Base-by-base conservation (phyloP, 306 rosid species). In the Hippophae gyantsensis region DNA sequence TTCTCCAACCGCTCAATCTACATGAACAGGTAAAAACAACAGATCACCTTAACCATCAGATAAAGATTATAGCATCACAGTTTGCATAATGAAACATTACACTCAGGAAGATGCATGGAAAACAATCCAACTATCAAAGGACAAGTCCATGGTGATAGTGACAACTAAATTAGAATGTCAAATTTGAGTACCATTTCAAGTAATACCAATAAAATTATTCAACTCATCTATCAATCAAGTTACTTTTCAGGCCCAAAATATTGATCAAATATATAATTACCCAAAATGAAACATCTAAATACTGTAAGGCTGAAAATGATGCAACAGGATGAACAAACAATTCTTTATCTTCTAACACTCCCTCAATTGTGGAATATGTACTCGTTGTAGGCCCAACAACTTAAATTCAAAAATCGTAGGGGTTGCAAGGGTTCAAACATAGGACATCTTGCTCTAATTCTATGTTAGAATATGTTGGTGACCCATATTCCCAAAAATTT, bases 1-100 rank as follows among this genome's bases (percentile, higher is more conserved):
- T 67, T 68, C 90, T 92, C 96, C 83, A 92, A 79, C 64, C 83
- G 81, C 78, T 92, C 99, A 66, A 88, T 72, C 99, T 88, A 76
- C 69, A 82, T 18, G 40, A 71, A 73, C 23, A 18, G 23, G 23
- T 18, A 18, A 18, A 18, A 18, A 18, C 23, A 18, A 3, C 12
- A 7, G 32, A 47, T 49, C 50, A 42, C 13, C 23, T 14, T 42
- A n/a, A 58, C 23, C 43, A 42, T 13, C 9, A 42, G 18, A 9
- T 23, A 58, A 18, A 13, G 14, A 14, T 12, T 6, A 23, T 9
- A 12, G 53, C 53, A 49, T 9, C 1, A 32, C 18, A 42, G 43
- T 6, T 43, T 58, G 40, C 7, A 1, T 43, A 42, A n/a, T 32
- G 38, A 32, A 32, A 32, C 38, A 32, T 32, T 32, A 32, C 38